Base-by-base conservation (phyloP, 768 basidiomycete genomes). In the Amanita pallidorosea region DNA sequence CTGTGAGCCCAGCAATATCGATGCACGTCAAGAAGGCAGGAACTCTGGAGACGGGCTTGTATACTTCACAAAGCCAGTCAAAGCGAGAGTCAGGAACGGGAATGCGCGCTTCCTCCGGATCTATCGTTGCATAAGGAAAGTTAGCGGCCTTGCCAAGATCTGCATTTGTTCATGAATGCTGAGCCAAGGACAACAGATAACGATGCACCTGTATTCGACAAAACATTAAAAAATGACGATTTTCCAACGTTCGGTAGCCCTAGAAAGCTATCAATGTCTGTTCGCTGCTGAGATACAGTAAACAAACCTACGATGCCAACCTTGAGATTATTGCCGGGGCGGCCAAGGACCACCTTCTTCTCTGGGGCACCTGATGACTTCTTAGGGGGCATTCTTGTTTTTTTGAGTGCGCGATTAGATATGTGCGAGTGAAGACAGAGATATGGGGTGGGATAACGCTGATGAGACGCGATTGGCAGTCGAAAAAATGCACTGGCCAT, bases 171-270 rank as follows among this genome's bases (percentile, higher is more conserved):
- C 27, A 17, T 36, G 12, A 48, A 23, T 29, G 7, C n/a, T 29
- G 25, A 25, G 27, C 27, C 25, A 25, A 45, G 38, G 11, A 36
- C 17, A 48, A 31, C 31, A 31, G 27, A 40, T 22, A 47, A n/a
- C 45, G 33, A 63, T 77, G 37, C 29, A 89, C 90, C 89, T 55
- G 90, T 91, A 60, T 93, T 80, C 29, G 95, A 94, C 47, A 98
- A 79, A 35, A 76, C 86, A 67, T 99, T 99, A 81, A 99, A 99
- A 70, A 98, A 95, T n/a, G 93, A 96, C 0, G 90, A 93, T 69
- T 99, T 98, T 56, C 96, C 96, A 58, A 98, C 95, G 65, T 99
- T 97, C 48, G 95, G 93, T 36, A 96, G 68, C 64, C 89, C 88
- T 92, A 47, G 36, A 25, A 35, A 51, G 54, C 27, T 42, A 42